Conservation (phyloP, 352 stramenopile genomes). For the Phytopythium montanum region DNA sequence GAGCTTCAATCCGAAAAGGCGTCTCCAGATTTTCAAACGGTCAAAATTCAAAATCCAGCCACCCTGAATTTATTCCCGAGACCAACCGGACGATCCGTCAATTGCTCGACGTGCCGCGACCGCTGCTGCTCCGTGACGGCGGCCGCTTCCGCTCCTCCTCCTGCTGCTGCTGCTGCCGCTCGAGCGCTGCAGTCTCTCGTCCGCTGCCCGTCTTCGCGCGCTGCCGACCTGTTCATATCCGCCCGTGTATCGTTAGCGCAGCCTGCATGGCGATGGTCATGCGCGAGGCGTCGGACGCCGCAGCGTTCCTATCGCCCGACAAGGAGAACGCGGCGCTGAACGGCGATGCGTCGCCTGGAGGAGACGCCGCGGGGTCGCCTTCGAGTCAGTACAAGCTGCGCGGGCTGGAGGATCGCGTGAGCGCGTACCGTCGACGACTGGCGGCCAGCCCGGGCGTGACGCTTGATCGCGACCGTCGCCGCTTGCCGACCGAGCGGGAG, state of each 20-base stretch:
- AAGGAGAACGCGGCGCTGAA: conserved; percentile 27
- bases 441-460: conserved; percentile 11
- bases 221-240: background rate
- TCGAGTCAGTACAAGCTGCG: conserved; percentile 1
- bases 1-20: background rate
- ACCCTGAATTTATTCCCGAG: background rate
- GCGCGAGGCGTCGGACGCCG: conserved; percentile 17
- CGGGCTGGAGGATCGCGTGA: conserved; percentile 1
- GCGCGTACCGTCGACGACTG: conserved; percentile 12
- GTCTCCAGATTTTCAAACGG: background rate
- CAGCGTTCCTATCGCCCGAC: conserved; percentile 7
- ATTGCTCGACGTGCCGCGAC: background rate
- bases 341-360: background rate
- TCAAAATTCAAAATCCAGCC: background rate
- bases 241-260: background rate
- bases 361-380: conserved; percentile 3
- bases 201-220: background rate
- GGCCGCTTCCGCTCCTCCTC: too few species aligned
- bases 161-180: background rate
- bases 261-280: conserved; percentile 24
- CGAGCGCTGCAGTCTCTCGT: background rate
- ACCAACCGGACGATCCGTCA: background rate
- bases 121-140: background rate
- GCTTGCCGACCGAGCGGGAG: conserved; percentile 1
- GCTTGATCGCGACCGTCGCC: conserved; percentile 24